Evolutionary conservation across 345 rosid genomes (phyloP).

Genomic region (Cardamine resedifolia): DNA sequence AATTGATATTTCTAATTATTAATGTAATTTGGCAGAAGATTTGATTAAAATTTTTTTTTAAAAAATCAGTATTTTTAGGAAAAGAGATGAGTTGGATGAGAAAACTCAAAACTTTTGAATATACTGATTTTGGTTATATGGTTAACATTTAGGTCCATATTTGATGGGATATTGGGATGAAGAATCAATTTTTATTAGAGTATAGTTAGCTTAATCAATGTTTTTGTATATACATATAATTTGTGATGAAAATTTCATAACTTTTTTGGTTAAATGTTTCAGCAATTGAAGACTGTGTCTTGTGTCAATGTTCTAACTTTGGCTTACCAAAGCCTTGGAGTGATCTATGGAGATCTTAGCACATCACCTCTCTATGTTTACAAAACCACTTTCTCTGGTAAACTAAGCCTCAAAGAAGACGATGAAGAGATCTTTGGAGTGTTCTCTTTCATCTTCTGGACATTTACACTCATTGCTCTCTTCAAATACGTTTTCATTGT

Average conservation of each 20-base stretch:
- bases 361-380: constrained; percentile 90
- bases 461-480: constrained; percentile 72
- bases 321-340: constrained; percentile 92
- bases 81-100: constrained; percentile 19
- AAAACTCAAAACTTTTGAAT: too few species aligned
- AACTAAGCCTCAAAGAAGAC: constrained; percentile 61
- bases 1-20: constrained; percentile 23
- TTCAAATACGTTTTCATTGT: constrained; percentile 70
- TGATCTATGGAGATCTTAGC: constrained; percentile 79
- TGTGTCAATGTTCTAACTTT: constrained; percentile 56
- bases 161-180: not conserved
- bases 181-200: not conserved
- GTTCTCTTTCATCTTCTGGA: constrained; percentile 89
- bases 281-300: constrained; percentile 61
- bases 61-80: constrained; percentile 15
- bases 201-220: not conserved
- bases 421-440: constrained; percentile 85
- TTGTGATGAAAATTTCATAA: constrained; percentile 3
- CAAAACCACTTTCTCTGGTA: constrained; percentile 77
- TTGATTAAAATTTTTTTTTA: not conserved
- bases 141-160: not conserved
- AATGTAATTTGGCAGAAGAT: not conserved
- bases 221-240: not conserved
- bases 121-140: too few species aligned
- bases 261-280: constrained; percentile 28